These are phyloP conservation scores for Crassisporium funariophilum DNA, from an alignment of 768 basidiomycete genomes.

Conservation along the genomic window DNA sequence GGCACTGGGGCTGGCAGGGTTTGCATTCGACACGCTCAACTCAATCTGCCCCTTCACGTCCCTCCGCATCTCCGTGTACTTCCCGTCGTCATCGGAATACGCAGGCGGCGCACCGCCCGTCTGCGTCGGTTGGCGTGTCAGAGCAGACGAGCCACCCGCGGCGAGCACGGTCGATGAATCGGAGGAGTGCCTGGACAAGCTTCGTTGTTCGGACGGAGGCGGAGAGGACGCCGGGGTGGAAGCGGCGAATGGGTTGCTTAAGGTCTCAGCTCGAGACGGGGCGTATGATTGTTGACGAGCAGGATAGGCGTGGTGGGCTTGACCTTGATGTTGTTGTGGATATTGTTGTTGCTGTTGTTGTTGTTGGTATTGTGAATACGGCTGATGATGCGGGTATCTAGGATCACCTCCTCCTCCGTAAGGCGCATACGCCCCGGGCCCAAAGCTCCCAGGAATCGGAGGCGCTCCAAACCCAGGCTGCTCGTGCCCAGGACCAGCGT, in stretches of 20 bases:
- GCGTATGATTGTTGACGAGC: background rate
- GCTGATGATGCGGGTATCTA: constrained; percentile 9
- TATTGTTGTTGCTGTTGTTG: constrained; percentile 11
- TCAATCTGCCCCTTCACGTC: constrained; percentile 27
- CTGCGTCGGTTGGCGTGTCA: constrained; percentile 17
- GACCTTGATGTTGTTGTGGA: constrained; percentile 2
- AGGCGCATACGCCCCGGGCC: constrained; percentile 22
- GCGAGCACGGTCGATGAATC: background rate
- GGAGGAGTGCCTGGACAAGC: constrained; percentile 1
- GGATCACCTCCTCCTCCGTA: constrained; percentile 17
- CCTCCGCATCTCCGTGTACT: constrained; percentile 17
- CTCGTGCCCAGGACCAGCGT: constrained; percentile 21
- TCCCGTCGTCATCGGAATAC: constrained; percentile 19
- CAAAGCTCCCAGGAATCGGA: constrained; percentile 23
- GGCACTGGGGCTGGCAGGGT: constrained; percentile 1
- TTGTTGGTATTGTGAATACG: constrained; percentile 9
- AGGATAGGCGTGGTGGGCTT: background rate
- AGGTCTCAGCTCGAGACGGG: no score
- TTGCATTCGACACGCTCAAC: constrained; percentile 7
- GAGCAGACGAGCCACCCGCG: constrained; percentile 1
- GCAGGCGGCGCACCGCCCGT: constrained; percentile 26
- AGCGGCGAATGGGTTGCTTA: no score
- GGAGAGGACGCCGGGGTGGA: background rate
- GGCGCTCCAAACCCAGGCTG: constrained; percentile 24
- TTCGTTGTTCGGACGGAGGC: background rate